Evolutionary conservation across 768 basidiomycete species (phyloP).

Genomic region (Boletus rufocinnamomeus): DNA sequence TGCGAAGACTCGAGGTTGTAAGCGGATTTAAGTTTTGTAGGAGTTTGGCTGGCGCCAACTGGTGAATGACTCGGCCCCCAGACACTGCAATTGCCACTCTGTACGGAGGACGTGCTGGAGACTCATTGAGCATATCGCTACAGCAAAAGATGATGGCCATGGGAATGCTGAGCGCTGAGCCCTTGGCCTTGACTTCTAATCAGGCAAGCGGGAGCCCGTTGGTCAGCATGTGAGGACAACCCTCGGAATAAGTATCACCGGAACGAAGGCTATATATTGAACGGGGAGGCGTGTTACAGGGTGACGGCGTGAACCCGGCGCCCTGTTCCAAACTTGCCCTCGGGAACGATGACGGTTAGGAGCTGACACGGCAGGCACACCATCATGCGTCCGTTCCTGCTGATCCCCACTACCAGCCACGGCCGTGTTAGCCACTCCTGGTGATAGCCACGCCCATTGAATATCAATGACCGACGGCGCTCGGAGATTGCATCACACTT

Average conservation of each 20-base stretch:
- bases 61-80: slow-evolving; percentile 1
- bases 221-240: background rate
- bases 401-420: slow-evolving; percentile 1
- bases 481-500: background rate
- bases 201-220: background rate
- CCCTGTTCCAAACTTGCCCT: too few species aligned
- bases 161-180: too few species aligned
- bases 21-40: too few species aligned
- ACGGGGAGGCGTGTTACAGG: too few species aligned
- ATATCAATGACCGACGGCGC: background rate
- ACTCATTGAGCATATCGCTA: background rate
- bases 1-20: background rate
- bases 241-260: background rate
- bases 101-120: background rate
- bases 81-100: background rate
- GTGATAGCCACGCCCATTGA: background rate
- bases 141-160: too few species aligned
- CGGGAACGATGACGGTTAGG: background rate
- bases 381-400: slow-evolving; percentile 1
- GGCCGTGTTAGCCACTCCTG: background rate
- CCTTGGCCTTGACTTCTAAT: too few species aligned
- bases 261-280: background rate
- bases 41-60: background rate
- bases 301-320: too few species aligned
- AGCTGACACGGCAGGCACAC: background rate